Base-by-base conservation (phyloP, 2,329 filamentous ascomycete species). In the Apiospora rasikravindrae region DNA sequence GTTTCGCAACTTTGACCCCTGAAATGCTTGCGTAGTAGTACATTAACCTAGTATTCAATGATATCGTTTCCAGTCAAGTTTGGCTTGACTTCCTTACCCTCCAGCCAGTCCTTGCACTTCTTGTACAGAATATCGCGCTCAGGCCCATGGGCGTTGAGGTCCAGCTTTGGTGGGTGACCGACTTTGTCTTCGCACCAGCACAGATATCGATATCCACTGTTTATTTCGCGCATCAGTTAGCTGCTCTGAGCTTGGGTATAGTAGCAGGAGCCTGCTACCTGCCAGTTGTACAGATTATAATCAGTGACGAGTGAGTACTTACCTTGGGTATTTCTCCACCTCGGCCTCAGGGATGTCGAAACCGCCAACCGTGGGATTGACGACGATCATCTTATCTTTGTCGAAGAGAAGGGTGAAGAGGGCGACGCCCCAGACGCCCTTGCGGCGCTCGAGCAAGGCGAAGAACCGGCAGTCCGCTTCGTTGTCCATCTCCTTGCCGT, bases 401-500 rank as follows among this genome's bases (percentile, higher is more conserved):
- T 87, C 86, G 73, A 88, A 88, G 82, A 83, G 87, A 74, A 86
- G 85, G 5, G 83, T 77, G 37, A 86, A 85, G 69, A 84, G 84
- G 2, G 79, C 77, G 0, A 85, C 84, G 6, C 81, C 80, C 85
- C 86, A 87, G 2, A 73, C 68, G 2, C 76, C 80, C 33, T 82
- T 77, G 1, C 77, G 71, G 74, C 84, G 84, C 69, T 83, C 82
- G 70, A 84, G 86, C 71, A 85, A 85, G 77, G 86, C 85, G 66
- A 78, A 82, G 74, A 86, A 86, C 0, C 83, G 81, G 73, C 85
- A 86, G 72, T 87, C 86, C 0, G 79, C 79, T 69, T 87, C 85
- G 0, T 82, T 84, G 70, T 87, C 85, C 6, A 84, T 81, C 73
- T 85, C 84, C 19, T 75, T 77, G 0, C 79, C 82, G 26, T 84